Percentiles rank a stretch among this genome's conserved stretches.
These are phyloP conservation scores for Debaryomycetaceae sp. DNA, from an alignment of 1,139 yeast species.

Conservation along the genomic window DNA sequence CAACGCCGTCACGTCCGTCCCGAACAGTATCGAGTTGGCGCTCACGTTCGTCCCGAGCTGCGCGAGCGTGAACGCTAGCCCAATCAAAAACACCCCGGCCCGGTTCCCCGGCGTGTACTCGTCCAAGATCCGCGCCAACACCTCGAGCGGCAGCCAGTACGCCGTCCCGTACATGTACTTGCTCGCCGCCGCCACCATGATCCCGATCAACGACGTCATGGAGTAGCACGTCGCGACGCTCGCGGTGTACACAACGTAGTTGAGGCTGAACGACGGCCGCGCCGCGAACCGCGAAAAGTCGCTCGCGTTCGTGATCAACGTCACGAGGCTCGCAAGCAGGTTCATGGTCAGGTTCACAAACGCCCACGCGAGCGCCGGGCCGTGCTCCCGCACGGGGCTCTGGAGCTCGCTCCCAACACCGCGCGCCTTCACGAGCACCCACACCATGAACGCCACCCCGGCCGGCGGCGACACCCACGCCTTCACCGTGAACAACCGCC, in stretches of 20 bases:
- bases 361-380: constrained; percentile 69
- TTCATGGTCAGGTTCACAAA: constrained; percentile 69
- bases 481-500: constrained; percentile 73
- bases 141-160: constrained; percentile 81
- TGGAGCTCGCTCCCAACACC: constrained; percentile 64
- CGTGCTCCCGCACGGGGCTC: constrained; percentile 36
- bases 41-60: constrained; percentile 89
- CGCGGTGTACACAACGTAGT: constrained; percentile 36
- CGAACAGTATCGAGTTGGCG: constrained; percentile 83
- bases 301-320: constrained; percentile 78
- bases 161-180: constrained; percentile 56
- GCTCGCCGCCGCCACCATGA: constrained; percentile 77
- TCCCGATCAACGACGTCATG: constrained; percentile 75
- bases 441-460: constrained; percentile 65
- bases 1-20: constrained; percentile 82
- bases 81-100: constrained; percentile 82
- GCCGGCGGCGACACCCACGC: constrained; percentile 71
- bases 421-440: constrained; percentile 70
- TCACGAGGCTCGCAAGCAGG: constrained; percentile 75
- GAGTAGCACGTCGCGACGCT: constrained; percentile 73
- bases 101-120: constrained; percentile 48
- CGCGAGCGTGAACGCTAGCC: constrained; percentile 70
- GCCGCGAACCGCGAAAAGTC: constrained; percentile 81
- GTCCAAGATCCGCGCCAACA: constrained; percentile 55
- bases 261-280: constrained; percentile 29